phyloP scores from a whole-genome alignment of 305 asterid species.

The Salvia sclarea region DNA sequence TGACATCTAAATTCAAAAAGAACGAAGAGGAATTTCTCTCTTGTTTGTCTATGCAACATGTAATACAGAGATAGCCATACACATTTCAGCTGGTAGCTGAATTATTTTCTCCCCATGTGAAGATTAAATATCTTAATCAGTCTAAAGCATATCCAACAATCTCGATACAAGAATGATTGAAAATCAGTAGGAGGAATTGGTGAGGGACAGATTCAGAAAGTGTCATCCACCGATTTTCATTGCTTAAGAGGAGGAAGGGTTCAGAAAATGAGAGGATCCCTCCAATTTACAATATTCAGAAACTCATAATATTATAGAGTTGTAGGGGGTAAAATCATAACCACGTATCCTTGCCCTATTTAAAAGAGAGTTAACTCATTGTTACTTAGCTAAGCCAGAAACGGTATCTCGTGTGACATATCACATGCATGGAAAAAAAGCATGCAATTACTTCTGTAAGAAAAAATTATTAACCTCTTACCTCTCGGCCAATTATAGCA shows the following conservation, averaged over 20 bases:
- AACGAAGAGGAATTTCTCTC: background rate
- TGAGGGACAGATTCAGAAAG: background rate
- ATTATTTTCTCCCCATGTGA: background rate
- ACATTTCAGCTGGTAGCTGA: background rate
- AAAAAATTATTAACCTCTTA: conserved; percentile 28
- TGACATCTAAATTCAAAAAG: background rate
- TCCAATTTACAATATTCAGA: background rate
- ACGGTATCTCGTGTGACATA: background rate
- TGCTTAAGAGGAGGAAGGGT: background rate
- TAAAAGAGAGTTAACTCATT: background rate
- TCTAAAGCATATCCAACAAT: background rate
- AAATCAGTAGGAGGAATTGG: background rate
- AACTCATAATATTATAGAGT: background rate
- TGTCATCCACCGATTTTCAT: background rate
- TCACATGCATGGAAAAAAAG: background rate
- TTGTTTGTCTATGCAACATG: background rate
- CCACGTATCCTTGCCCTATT: background rate
- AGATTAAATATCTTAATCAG: background rate
- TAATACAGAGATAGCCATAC: background rate
- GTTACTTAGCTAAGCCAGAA: background rate
- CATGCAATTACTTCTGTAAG: background rate
- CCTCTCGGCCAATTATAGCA: conserved; percentile 88
- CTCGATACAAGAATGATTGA: background rate
- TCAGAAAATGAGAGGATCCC: background rate
- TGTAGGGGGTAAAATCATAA: background rate